phyloP scores from a whole-genome alignment of 352 stramenopile species.

The Phytopythium montanum region DNA sequence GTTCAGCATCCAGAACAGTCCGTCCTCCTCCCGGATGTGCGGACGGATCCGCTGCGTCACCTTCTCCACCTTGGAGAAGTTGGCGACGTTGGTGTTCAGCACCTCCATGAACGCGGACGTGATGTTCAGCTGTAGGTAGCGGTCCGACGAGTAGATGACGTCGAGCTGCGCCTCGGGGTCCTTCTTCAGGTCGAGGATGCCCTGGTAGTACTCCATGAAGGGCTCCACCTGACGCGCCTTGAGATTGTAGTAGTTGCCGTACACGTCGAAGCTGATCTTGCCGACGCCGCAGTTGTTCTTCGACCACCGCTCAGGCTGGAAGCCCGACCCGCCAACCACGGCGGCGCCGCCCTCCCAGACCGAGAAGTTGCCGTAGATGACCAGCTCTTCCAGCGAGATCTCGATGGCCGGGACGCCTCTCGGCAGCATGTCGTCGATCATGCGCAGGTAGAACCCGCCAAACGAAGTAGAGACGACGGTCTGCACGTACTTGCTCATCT shows the following conservation, averaged over 20 bases:
- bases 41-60: constrained; percentile 41
- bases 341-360: constrained; percentile 51
- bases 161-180: constrained; percentile 57
- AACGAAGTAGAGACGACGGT: constrained; percentile 80
- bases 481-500: constrained; percentile 68
- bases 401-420: constrained; percentile 75
- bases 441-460: constrained; percentile 81
- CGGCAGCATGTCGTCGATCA: constrained; percentile 82
- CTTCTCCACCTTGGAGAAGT: constrained; percentile 64
- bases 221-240: constrained; percentile 71
- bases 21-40: constrained; percentile 80
- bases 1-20: constrained; percentile 85
- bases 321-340: not conserved
- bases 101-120: constrained; percentile 81
- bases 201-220: constrained; percentile 86
- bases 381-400: constrained; percentile 70
- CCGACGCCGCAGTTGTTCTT: constrained; percentile 69
- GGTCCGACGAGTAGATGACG: constrained; percentile 74
- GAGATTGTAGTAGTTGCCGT: constrained; percentile 89
- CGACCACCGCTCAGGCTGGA: constrained; percentile 31
- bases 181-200: constrained; percentile 74
- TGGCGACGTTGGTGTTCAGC: constrained; percentile 58
- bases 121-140: constrained; percentile 86
- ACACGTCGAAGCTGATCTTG: constrained; percentile 78
- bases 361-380: constrained; percentile 68